phyloP scores from a whole-genome alignment of 1,284 basidiomycete genomes.

The Tilletia horrida region DNA sequence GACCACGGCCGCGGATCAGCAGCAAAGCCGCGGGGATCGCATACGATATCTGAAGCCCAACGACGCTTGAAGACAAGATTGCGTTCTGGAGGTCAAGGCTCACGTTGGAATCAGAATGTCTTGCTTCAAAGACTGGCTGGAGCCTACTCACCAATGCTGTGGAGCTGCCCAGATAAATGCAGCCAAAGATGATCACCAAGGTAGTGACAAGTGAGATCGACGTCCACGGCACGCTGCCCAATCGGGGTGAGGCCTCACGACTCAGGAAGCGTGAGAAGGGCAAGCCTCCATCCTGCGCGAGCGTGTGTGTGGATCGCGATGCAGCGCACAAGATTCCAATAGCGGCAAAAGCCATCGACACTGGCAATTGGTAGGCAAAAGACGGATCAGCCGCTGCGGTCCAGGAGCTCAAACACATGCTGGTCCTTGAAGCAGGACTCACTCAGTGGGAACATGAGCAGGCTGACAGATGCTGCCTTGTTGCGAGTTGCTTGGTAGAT shows the following conservation, averaged over 20 bases:
- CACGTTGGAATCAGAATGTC: too few relatives aligned
- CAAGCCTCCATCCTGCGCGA: conserved; percentile 68
- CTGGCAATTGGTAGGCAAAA: not conserved
- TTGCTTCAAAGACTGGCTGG: too few relatives aligned
- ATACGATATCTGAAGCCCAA: conserved; percentile 58
- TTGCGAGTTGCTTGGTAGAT: conserved; percentile 67
- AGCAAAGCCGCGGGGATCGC: conserved; percentile 56
- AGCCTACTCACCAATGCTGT: conserved; percentile 52
- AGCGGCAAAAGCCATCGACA: conserved; percentile 54
- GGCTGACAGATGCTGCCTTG: conserved; percentile 65
- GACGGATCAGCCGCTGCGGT: not conserved
- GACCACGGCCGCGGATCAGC: conserved; percentile 55
- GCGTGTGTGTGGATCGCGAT: conserved; percentile 68
- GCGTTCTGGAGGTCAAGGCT: conserved; percentile 48
- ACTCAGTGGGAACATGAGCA: conserved; percentile 56
- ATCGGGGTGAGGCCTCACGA: conserved; percentile 57
- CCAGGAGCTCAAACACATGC: too few relatives aligned
- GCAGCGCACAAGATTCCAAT: conserved; percentile 58
- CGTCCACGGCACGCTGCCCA: conserved; percentile 23
- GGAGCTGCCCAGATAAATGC: conserved; percentile 61
- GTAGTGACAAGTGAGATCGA: conserved; percentile 64
- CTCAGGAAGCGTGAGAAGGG: conserved; percentile 63
- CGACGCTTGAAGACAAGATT: conserved; percentile 57
- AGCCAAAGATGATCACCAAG: conserved; percentile 54
- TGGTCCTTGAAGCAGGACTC: conserved; percentile 20